Percentiles rank a stretch among this genome's conserved stretches.
These are phyloP conservation scores for Babesia ovis DNA, from an alignment of 169 alveolate species.

Conservation along the genomic window DNA sequence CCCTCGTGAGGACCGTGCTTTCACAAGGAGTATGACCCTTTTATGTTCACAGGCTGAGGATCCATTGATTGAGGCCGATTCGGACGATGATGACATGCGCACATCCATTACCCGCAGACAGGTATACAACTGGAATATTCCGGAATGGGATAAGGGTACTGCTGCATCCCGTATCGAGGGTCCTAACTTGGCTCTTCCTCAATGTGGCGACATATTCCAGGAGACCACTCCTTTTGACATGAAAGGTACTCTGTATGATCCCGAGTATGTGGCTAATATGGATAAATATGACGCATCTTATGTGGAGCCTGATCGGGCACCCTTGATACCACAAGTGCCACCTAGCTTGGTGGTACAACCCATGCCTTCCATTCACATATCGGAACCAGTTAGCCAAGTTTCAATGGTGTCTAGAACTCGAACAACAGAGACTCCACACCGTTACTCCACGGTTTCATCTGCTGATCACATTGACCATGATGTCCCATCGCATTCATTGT, in stretches of 20 bases:
- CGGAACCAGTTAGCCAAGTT: too few species aligned
- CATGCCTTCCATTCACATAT: too few species aligned
- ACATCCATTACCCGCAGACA: not conserved
- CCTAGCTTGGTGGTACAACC: too few species aligned
- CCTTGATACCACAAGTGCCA: too few species aligned
- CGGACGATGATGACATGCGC: not conserved
- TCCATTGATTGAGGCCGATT: not conserved
- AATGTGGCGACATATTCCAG: not conserved
- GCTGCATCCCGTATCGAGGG: not conserved
- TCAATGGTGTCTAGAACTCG: too few species aligned
- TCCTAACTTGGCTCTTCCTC: not conserved
- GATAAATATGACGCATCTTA: too few species aligned
- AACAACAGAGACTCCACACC: too few species aligned
- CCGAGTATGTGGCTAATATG: not conserved
- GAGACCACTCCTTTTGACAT: not conserved
- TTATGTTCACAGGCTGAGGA: slow-evolving; percentile 5
- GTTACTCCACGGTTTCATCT: too few species aligned
- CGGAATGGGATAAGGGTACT: not conserved
- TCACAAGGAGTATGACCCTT: slow-evolving; percentile 10
- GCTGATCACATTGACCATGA: too few species aligned
- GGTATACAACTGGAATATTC: not conserved
- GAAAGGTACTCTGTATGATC: not conserved
- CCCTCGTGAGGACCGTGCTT: not conserved
- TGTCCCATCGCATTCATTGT: too few species aligned
- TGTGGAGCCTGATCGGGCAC: too few species aligned